Base-by-base conservation (phyloP, 352 stramenopile species). In the Halophytophthora batemanensis region DNA sequence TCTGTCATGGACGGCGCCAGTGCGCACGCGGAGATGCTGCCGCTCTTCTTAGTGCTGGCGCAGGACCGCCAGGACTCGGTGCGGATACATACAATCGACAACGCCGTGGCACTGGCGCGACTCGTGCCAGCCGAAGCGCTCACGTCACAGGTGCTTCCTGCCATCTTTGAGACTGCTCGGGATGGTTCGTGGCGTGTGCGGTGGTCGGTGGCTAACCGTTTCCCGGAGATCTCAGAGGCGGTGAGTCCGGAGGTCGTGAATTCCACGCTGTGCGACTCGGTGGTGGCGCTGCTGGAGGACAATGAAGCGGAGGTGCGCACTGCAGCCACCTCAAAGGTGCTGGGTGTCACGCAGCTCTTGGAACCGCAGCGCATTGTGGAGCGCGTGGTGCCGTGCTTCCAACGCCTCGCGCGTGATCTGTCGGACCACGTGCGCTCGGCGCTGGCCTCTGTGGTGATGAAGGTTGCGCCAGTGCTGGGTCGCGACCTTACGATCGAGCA, bases 171-270 rank as follows among this genome's bases (percentile, higher is more conserved):
- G 28, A 96, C 85, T 0, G 96, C 96, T 18, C 79, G 88, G 34
- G 96, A 98, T 72, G 92, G 90, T n/a, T 98, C 96, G 23, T 99
- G 97, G 97, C 88, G 97, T 49, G 96, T 99, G 29, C 84, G 97
- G 33, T 99, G 96, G 95, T 98, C 94, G 11, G 94, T 98, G 29
- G 97, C 96, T 8, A 97, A 97, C 41, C 97, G 98, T 43, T 98
- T 99, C 54, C 79, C 91, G 1, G 78, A 97, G 45, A 89, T 98
- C 10, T 97, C 94, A 37, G 70, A 87, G 38, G 93, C 88, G 2
- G 87, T 98, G 45, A 81, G 76, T 42, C 46, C 76, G 1, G 80
- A 95, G 25, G 65, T 64, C 1, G 76, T 86, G 22, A 90, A 85
- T 50, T 67, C 73, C 36, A 87, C 71, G 19, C 71, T 95, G 42